phyloP scores from a whole-genome alignment of 495 filamentous ascomycete species.

The Astrothelium subdiscretum region DNA sequence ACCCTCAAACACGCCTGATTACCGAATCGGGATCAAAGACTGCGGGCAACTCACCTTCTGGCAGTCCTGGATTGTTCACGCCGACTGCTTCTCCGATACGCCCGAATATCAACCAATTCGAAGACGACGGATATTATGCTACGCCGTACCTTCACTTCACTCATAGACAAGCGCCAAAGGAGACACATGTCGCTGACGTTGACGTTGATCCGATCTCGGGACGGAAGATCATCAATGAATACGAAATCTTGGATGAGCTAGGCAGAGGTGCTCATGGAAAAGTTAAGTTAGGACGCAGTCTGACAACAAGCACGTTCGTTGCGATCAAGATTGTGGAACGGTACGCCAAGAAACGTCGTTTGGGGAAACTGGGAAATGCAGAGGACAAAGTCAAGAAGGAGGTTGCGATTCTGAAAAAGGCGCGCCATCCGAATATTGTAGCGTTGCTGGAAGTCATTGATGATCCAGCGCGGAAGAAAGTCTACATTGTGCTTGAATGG shows the following conservation, averaged over 20 bases:
- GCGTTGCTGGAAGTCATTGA: slow-evolving; percentile 94
- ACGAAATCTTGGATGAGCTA: slow-evolving; percentile 91
- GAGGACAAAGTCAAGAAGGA: slow-evolving; percentile 94
- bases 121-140: slow-evolving; percentile 27
- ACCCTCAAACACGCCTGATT: slow-evolving; percentile 12
- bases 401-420: slow-evolving; percentile 97
- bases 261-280: slow-evolving; percentile 75
- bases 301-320: slow-evolving; percentile 35
- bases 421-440: slow-evolving; percentile 88
- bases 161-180: slow-evolving; percentile 30
- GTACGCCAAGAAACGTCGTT: slow-evolving; percentile 79
- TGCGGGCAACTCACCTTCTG: slow-evolving; percentile 29
- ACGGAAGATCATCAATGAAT: slow-evolving; percentile 91
- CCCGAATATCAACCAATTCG: slow-evolving; percentile 8
- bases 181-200: slow-evolving; percentile 75
- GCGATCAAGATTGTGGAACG: slow-evolving; percentile 97
- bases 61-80: slow-evolving; percentile 29
- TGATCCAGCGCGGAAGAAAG: slow-evolving; percentile 88
- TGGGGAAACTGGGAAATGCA: slow-evolving; percentile 64
- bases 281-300: slow-evolving; percentile 55
- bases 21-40: slow-evolving; percentile 26
- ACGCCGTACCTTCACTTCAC: slow-evolving; percentile 33
- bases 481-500: slow-evolving; percentile 93
- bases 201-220: slow-evolving; percentile 80
- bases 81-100: slow-evolving; percentile 18